These are phyloP conservation scores for Trichopus zeylanicus DNA, from an alignment of 116 monocot genomes.

Conservation along the genomic window DNA sequence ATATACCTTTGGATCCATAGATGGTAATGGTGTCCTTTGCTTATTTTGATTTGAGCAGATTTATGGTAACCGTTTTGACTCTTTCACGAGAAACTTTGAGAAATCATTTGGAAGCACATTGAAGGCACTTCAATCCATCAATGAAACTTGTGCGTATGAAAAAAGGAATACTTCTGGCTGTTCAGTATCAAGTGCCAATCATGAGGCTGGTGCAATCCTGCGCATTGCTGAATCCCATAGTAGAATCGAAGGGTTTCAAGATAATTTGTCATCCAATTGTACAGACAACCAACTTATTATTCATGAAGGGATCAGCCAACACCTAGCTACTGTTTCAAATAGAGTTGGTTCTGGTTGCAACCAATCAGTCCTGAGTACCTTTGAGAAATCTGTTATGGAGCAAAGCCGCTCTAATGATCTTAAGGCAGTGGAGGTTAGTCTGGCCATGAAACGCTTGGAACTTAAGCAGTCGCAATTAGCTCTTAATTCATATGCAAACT, in stretches of 20 bases:
- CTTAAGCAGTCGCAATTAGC: conserved; percentile 64
- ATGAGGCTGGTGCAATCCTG: conserved; percentile 6
- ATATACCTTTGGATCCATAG: background rate
- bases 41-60: conserved; percentile 37
- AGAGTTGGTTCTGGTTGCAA: conserved; percentile 12
- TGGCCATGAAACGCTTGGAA: conserved; percentile 53
- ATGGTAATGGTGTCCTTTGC: background rate
- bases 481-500: conserved; percentile 56
- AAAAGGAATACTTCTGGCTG: conserved; percentile 4
- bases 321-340: conserved; percentile 27
- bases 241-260: background rate
- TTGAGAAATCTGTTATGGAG: conserved; percentile 70
- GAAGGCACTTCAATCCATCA: conserved; percentile 50
- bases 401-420: conserved; percentile 82
- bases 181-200: conserved; percentile 6
- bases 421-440: conserved; percentile 72
- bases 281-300: conserved; percentile 42
- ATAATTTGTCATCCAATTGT: conserved; percentile 8
- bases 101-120: conserved; percentile 88
- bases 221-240: background rate
- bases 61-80: conserved; percentile 58
- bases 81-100: conserved; percentile 73
- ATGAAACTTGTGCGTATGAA: conserved; percentile 18
- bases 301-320: conserved; percentile 21
- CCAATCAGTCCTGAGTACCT: conserved; percentile 38